These are phyloP conservation scores for Aspergillus ibericus DNA, from an alignment of 2,329 filamentous ascomycete genomes.

Conservation along the genomic window DNA sequence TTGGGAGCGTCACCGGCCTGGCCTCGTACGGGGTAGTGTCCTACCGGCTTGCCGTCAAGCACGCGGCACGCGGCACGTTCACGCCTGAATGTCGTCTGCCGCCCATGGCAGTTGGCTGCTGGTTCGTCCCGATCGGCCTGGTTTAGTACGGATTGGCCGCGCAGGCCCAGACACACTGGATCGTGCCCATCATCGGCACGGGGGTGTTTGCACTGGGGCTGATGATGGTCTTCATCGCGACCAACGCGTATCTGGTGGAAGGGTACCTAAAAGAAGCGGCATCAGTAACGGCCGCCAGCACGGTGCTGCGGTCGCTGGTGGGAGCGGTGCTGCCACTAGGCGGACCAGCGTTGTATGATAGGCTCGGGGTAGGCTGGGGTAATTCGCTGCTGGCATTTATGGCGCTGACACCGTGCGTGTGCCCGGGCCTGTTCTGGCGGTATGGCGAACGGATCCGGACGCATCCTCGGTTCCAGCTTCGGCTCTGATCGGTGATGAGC, in stretches of 20 bases:
- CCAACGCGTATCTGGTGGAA: conserved; percentile 66
- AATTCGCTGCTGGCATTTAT: conserved; percentile 57
- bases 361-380: conserved; percentile 60
- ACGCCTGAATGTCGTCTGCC: conserved; percentile 48
- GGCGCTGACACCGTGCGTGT: conserved; percentile 48
- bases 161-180: conserved; percentile 53
- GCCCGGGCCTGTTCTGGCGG: conserved; percentile 35
- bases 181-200: conserved; percentile 58
- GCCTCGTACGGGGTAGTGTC: conserved; percentile 32
- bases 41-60: conserved; percentile 28
- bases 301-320: conserved; percentile 41
- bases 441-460: conserved; percentile 19
- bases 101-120: conserved; percentile 53
- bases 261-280: conserved; percentile 61
- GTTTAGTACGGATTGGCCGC: conserved; percentile 49
- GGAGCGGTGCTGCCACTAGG: conserved; percentile 60
- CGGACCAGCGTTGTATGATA: conserved; percentile 59
- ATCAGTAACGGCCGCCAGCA: conserved; percentile 59
- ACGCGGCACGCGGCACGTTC: conserved; percentile 26
- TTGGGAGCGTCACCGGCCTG: conserved; percentile 37
- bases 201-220: conserved; percentile 36
- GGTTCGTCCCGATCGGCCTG: conserved; percentile 52
- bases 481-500: conserved; percentile 8
- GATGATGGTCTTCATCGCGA: conserved; percentile 47
- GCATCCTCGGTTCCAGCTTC: conserved; percentile 20